Conservation (phyloP, 768 basidiomycete species). For the Termitomyces sp. region DNA sequence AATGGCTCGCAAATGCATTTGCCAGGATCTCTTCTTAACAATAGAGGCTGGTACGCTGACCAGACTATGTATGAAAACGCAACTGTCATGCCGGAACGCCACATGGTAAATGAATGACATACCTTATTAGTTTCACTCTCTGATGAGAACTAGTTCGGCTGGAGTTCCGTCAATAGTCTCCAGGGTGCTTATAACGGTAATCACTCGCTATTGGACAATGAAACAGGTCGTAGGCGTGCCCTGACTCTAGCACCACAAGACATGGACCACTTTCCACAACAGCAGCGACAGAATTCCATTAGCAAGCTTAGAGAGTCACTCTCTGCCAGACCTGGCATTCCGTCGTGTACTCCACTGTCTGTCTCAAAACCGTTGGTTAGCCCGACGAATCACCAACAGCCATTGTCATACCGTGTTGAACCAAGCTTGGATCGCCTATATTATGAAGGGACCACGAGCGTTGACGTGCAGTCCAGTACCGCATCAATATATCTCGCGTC, state of each 20-base stretch:
- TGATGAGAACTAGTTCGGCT: background rate
- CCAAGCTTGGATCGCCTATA: background rate
- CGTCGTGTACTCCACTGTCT: background rate
- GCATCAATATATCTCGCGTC: background rate
- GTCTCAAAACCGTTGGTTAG: background rate
- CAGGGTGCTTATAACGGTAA: background rate
- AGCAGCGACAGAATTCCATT: background rate
- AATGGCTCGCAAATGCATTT: background rate
- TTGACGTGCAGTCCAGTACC: background rate
- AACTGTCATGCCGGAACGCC: conserved; percentile 3
- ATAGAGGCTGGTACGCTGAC: background rate
- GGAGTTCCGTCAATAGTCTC: background rate
- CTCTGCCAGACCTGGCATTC: background rate
- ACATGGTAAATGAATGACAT: background rate
- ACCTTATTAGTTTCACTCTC: background rate
- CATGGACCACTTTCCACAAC: background rate
- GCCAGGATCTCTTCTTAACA: background rate
- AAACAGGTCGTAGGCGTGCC: background rate
- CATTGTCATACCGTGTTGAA: background rate
- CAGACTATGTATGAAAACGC: conserved; percentile 1
- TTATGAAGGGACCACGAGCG: background rate
- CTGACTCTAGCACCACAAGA: conserved; percentile 1
- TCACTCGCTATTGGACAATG: background rate
- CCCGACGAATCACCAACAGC: background rate
- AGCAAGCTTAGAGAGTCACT: background rate